Evolutionary conservation across 305 asterid genomes (phyloP).

Genomic region (Fraxinus latifolia): DNA sequence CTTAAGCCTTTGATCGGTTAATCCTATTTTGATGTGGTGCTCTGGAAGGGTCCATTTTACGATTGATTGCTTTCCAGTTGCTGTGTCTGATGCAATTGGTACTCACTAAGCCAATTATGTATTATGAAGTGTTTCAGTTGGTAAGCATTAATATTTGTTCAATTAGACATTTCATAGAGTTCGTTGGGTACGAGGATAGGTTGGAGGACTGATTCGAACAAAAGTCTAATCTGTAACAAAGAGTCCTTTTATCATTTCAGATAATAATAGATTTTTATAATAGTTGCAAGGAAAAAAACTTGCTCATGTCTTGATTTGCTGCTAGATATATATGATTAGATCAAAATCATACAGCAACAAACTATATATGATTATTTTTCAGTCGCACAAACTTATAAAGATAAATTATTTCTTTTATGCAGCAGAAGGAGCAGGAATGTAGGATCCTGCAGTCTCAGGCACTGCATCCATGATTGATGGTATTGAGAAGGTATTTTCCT

Average conservation of each 20-base stretch:
- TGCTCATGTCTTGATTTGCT: slow-evolving; percentile 26
- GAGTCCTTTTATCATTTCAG: background rate
- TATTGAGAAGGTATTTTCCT: slow-evolving; percentile 23
- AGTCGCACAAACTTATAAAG: background rate
- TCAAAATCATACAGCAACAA: slow-evolving; percentile 11
- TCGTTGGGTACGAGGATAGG: background rate
- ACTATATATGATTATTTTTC: background rate
- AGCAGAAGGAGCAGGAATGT: slow-evolving; percentile 37
- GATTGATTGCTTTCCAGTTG: background rate
- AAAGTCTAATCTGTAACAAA: background rate
- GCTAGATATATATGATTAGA: slow-evolving; percentile 10
- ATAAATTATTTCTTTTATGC: slow-evolving; percentile 12
- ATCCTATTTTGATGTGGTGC: background rate
- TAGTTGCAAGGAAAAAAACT: slow-evolving; percentile 22
- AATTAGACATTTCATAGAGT: background rate
- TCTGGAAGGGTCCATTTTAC: background rate
- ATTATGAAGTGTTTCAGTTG: background rate
- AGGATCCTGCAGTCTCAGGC: slow-evolving; percentile 25
- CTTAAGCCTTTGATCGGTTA: background rate
- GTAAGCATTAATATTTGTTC: background rate
- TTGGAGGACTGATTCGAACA: background rate
- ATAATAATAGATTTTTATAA: background rate
- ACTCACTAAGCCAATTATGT: background rate
- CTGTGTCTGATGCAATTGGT: background rate
- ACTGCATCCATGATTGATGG: slow-evolving; percentile 25